Evolutionary conservation across 2,329 filamentous ascomycete species (phyloP).

Genomic region (Colletotrichum zoysiae): DNA sequence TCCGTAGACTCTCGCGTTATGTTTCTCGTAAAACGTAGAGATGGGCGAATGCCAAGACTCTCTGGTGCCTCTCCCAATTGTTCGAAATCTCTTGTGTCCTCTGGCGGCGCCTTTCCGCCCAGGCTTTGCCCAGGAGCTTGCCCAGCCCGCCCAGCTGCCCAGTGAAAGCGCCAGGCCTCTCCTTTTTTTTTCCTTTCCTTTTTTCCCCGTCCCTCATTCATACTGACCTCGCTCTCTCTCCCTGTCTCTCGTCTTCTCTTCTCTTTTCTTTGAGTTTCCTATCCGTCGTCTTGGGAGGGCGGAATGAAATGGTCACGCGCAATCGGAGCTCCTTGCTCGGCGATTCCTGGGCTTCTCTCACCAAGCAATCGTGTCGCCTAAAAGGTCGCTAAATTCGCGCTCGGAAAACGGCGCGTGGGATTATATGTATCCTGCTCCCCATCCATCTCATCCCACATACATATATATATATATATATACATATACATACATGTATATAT

Average conservation of each 20-base stretch:
- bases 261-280: background rate
- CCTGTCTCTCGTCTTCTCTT: background rate
- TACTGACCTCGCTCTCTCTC: background rate
- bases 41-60: background rate
- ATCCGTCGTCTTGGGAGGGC: constrained; percentile 30
- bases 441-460: background rate
- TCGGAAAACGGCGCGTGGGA: background rate
- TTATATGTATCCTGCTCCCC: background rate
- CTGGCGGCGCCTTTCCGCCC: background rate
- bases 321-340: constrained; percentile 30
- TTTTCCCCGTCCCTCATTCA: background rate
- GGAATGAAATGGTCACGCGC: constrained; percentile 24
- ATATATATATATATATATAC: background rate
- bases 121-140: constrained; percentile 10
- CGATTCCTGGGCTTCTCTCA: constrained; percentile 33
- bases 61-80: background rate
- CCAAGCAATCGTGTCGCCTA: background rate
- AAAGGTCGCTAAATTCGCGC: constrained; percentile 14
- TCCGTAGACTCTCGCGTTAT: constrained; percentile 16
- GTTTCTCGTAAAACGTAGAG: background rate
- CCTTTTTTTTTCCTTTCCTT: background rate
- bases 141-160: constrained; percentile 7
- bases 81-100: background rate
- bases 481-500: too few relatives aligned
- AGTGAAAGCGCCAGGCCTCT: background rate